phyloP scores from a whole-genome alignment of 2,329 filamentous ascomycete genomes.

The Claviceps maximensis region DNA sequence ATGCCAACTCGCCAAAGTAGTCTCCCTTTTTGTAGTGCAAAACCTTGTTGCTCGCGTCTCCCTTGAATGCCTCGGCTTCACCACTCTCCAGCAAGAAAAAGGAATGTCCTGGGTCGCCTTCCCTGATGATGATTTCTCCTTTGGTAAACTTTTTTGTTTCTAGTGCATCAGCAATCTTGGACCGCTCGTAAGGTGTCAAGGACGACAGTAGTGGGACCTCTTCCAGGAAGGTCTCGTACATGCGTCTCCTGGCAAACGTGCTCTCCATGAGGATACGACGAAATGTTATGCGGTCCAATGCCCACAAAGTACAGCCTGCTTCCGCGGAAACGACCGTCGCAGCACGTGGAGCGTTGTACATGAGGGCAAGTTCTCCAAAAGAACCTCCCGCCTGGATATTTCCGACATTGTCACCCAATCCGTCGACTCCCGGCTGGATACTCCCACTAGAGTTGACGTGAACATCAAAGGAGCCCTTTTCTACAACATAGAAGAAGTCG shows the following conservation, averaged over 20 bases:
- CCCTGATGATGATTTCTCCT: slow-evolving; percentile 72
- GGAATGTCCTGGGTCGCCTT: slow-evolving; percentile 81
- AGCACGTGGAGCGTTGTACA: slow-evolving; percentile 96
- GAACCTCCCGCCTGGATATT: slow-evolving; percentile 78
- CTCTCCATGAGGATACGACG: slow-evolving; percentile 97
- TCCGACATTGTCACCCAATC: slow-evolving; percentile 71
- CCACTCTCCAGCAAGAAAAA: slow-evolving; percentile 88
- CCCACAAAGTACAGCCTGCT: slow-evolving; percentile 72
- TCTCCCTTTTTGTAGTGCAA: slow-evolving; percentile 82
- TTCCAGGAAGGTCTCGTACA: slow-evolving; percentile 95
- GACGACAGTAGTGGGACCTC: slow-evolving; percentile 77
- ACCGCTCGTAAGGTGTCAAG: slow-evolving; percentile 82
- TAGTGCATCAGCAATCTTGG: slow-evolving; percentile 93
- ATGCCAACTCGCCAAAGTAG: slow-evolving; percentile 90
- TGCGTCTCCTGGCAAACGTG: slow-evolving; percentile 85
- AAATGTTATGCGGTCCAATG: slow-evolving; percentile 89
- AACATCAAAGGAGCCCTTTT: slow-evolving; percentile 80
- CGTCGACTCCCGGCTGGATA: slow-evolving; percentile 66
- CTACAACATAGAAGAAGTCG: slow-evolving; percentile 96
- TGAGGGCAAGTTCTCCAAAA: slow-evolving; percentile 91
- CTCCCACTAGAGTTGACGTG: slow-evolving; percentile 71
- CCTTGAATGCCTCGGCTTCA: slow-evolving; percentile 75
- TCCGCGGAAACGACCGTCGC: slow-evolving; percentile 84
- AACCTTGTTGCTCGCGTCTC: slow-evolving; percentile 55
- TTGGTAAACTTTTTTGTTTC: slow-evolving; percentile 77